These are phyloP conservation scores for Lactuca saligna DNA, from an alignment of 129 eudicot species.

Conservation along the genomic window DNA sequence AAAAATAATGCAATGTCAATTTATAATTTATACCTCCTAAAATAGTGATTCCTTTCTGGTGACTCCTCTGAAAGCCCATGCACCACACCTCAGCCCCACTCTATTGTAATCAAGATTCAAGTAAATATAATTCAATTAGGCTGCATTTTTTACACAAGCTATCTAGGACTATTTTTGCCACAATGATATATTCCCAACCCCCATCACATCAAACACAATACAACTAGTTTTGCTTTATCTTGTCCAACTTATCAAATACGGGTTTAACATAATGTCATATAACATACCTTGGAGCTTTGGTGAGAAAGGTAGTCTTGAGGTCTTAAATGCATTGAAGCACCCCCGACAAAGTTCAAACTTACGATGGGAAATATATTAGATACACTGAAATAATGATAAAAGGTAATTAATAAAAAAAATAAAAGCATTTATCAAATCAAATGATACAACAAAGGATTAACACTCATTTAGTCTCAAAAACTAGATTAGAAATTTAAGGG, in stretches of 20 bases:
- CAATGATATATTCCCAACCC: not conserved
- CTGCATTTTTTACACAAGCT: not conserved
- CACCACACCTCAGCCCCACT: slow-evolving; percentile 85
- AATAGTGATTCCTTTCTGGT: slow-evolving; percentile 79
- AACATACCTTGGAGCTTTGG: slow-evolving; percentile 75
- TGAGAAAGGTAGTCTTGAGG: slow-evolving; percentile 93
- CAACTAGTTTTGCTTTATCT: not conserved
- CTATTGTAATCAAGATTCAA: slow-evolving; percentile 32
- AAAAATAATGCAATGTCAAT: not conserved
- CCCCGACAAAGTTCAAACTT: slow-evolving; percentile 87
- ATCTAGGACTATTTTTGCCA: not conserved
- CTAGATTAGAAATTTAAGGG: no score
- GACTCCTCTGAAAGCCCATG: slow-evolving; percentile 77
- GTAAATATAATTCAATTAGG: not conserved
- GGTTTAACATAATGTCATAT: not conserved
- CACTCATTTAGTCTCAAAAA: no score
- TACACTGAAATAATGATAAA: slow-evolving; percentile 44
- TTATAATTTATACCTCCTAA: slow-evolving; percentile 68
- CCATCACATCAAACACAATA: not conserved
- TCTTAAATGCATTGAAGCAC: slow-evolving; percentile 70
- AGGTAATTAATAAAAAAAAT: not conserved
- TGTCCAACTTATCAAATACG: not conserved
- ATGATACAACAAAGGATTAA: no score
- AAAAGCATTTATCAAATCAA: no score
- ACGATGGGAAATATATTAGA: slow-evolving; percentile 68